Evolutionary conservation across 108 stramenopile genomes (phyloP).

Genomic region (Schizochytrium sp.): DNA sequence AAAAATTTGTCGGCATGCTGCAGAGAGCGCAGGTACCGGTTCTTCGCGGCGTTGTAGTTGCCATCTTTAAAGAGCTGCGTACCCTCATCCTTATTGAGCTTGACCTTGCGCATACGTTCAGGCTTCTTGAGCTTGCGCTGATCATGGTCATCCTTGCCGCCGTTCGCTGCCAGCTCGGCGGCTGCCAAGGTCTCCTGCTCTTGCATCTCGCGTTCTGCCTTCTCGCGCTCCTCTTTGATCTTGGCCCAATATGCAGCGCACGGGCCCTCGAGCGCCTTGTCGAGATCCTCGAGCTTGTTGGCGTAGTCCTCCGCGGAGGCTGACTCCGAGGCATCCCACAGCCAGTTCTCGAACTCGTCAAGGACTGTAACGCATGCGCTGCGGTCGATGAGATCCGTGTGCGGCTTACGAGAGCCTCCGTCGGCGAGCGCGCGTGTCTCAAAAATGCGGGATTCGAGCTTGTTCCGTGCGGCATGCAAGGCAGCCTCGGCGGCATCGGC

Average conservation of each 20-base stretch:
- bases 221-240: background rate
- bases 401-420: background rate
- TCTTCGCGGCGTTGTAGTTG: background rate
- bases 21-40: constrained; percentile 13
- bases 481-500: background rate
- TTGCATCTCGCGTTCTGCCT: background rate
- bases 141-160: constrained; percentile 22
- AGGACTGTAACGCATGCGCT: background rate
- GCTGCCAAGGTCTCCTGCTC: constrained; percentile 13
- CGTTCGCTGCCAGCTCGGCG: background rate
- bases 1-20: constrained; percentile 14
- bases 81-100: constrained; percentile 27
- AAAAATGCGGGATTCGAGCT: constrained; percentile 18
- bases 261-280: background rate
- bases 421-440: background rate
- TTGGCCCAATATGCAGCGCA: background rate
- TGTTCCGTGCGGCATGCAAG: constrained; percentile 12
- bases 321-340: constrained; percentile 6
- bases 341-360: constrained; percentile 21
- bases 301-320: background rate
- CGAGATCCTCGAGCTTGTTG: background rate
- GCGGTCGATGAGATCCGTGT: background rate
- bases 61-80: constrained; percentile 31
- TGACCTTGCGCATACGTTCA: constrained; percentile 22
- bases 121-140: constrained; percentile 18